Evolutionary conservation across 2,329 filamentous ascomycete species (phyloP), one percentile per base, ranked within the genome.

Genomic region (Aspergillus flavus): DNA sequence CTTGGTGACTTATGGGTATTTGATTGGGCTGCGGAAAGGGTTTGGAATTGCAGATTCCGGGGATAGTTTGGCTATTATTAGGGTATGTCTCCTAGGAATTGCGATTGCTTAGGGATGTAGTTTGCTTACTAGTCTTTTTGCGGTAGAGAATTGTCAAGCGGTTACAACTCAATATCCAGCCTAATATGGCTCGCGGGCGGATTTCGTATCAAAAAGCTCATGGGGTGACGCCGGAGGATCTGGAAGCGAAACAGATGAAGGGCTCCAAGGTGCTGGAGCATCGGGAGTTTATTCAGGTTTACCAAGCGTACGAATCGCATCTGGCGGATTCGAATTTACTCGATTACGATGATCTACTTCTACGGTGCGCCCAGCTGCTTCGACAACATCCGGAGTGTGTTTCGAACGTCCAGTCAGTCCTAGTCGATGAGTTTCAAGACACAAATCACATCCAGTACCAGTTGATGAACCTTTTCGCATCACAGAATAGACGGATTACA

Each of bases 341-440:
- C 4, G 94, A 99, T 77, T 99, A 96, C 71, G 95, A 99, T 71
- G 95, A 99, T 75, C 84, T 99, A 26, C 85, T 99, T 6, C 83
- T 97, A 16, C 87, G 89, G 69, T 97, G 94, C 68, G 90, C 91
- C 10, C 88, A 96, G 63, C 84, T 99, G 12, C 84, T 99, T 23
- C 85, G 84, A 63, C 81, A 84, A 23, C 86, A 91, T 68, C 92
- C 94, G 0, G 83, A 86, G 16, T 97, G 94, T 71, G 94, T 97
- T 3, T 89, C 89, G 16, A 97, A 97, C 69, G 89, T 99, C 21
- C 89, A 97, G 76, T 88, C 92, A 0, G 93, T 98, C 7, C 84
- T 99, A 53, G 96, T 99, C 66, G 94, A 99, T 75, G 94, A 99
- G 74, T 99, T 97, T 67, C 94, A 99, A 78, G 94, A 99, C 78